phyloP scores from a whole-genome alignment of 345 rosid genomes.

The Aquilaria malaccensis region DNA sequence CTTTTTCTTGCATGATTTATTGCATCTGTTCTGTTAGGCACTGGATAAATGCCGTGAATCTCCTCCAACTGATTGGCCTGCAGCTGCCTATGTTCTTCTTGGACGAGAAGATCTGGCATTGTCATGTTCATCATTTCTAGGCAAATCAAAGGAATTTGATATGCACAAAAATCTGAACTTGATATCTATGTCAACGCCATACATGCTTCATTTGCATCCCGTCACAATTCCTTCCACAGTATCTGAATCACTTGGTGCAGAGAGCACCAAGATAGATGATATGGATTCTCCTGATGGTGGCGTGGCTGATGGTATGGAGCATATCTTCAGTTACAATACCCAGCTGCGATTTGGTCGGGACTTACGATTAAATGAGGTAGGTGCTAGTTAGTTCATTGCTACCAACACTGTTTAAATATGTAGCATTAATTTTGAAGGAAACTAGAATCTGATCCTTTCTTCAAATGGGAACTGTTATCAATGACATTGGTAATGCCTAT shows the following conservation, averaged over 20 bases:
- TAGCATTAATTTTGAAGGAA: conserved; percentile 1
- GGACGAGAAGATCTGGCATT: conserved; percentile 92
- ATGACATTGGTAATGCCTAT: background rate
- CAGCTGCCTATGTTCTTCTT: conserved; percentile 84
- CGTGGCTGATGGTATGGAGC: conserved; percentile 94
- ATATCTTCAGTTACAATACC: conserved; percentile 78
- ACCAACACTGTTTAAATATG: conserved; percentile 8
- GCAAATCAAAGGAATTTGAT: conserved; percentile 54
- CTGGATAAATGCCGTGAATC: conserved; percentile 87
- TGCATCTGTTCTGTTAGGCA: conserved; percentile 45
- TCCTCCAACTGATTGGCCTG: conserved; percentile 96
- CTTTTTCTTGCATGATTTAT: conserved; percentile 11
- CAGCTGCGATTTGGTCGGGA: conserved; percentile 90
- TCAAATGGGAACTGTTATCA: background rate
- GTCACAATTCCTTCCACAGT: conserved; percentile 76
- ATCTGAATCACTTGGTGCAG: conserved; percentile 61
- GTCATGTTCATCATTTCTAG: conserved; percentile 38
- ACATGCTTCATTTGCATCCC: conserved; percentile 92
- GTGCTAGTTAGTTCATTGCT: conserved; percentile 7
- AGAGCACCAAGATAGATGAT: conserved; percentile 70
- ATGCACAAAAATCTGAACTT: conserved; percentile 47
- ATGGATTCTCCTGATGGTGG: conserved; percentile 68
- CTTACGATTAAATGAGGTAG: conserved; percentile 92
- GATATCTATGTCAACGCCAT: conserved; percentile 80
- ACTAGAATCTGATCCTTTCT: conserved; percentile 5